Base-by-base conservation (phyloP, 768 basidiomycete genomes). In the Auriscalpium vulgare region DNA sequence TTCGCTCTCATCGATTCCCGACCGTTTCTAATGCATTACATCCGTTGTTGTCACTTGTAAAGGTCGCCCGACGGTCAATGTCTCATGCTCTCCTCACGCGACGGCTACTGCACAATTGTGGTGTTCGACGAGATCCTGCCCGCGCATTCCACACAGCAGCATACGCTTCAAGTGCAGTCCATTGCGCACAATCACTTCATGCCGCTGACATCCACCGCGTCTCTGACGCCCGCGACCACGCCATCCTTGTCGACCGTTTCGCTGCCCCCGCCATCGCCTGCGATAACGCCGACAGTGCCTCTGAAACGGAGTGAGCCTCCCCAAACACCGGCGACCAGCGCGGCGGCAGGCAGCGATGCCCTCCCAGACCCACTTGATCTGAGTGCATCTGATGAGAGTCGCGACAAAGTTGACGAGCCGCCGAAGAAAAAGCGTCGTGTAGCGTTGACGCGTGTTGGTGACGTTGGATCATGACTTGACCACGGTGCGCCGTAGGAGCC, bases 31-130 rank as follows among this genome's bases (percentile, higher is more conserved):
- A 3, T 49, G 21, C 40, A 14, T 29, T 53, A 43, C 23, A 37
- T 10, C 36, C 19, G 54, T 51, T 23, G 54, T 46, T 29, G n/a
- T 51, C 55, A 36, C 43, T 10, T 36, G 29, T 36, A 23, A 64
- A 98, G 95, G 95, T 95, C 95, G 1, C 84, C 93, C 1, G 97
- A 98, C 64, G 97, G 97, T 4, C 92, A 97, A 69, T 83, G 89
- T 44, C 79, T 99, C 16, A 82, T 98, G 50, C 81, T 97, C 29
- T 88, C 94, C 1, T 91, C 93, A 1, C 84, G 93, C 29, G 97
- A 99, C 67, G 97, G 97, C 0, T 99, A 98, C 71, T 98, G 97
- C 74, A 97, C 95, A 1, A 80, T 97, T 56, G 79, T 97, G 62
- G 80, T 91, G 19, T 97, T 99, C 68, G 95, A 97, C 71, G 95